phyloP scores from a whole-genome alignment of 768 basidiomycete species.

The Paxillus rubicundulus region DNA sequence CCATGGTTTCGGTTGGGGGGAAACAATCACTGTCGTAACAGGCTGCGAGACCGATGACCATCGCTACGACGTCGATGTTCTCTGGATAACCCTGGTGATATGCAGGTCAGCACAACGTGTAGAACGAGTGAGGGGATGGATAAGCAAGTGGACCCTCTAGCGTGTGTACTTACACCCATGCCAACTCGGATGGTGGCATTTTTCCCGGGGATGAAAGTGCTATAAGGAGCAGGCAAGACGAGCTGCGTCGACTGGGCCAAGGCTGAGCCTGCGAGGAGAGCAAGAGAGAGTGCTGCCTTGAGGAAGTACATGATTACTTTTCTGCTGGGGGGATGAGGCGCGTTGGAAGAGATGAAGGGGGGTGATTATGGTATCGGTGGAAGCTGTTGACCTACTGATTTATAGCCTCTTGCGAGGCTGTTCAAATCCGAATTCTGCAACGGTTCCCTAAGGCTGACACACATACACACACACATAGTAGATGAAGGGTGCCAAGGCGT shows the following conservation, averaged over 20 bases:
- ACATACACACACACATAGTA: no score
- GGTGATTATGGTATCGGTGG: not conserved
- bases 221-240: conserved; percentile 7
- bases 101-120: not conserved
- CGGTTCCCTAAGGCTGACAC: no score
- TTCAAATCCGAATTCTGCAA: no score
- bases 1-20: conserved; percentile 23
- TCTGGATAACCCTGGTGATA: conserved; percentile 15
- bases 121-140: not conserved
- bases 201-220: conserved; percentile 7
- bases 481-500: no score
- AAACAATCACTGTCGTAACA: conserved; percentile 26
- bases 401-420: no score
- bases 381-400: no score
- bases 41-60: conserved; percentile 31
- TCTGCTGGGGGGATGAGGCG: not conserved
- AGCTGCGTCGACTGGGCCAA: conserved; percentile 16
- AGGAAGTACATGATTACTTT: conserved; percentile 16
- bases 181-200: conserved; percentile 13
- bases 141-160: not conserved
- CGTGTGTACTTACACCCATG: conserved; percentile 14
- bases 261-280: conserved; percentile 8
- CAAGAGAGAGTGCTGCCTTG: conserved; percentile 12
- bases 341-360: not conserved
- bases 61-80: conserved; percentile 26